Conservation (phyloP, 2,329 filamentous ascomycete species). For the Trichoderma atrobrunneum region DNA sequence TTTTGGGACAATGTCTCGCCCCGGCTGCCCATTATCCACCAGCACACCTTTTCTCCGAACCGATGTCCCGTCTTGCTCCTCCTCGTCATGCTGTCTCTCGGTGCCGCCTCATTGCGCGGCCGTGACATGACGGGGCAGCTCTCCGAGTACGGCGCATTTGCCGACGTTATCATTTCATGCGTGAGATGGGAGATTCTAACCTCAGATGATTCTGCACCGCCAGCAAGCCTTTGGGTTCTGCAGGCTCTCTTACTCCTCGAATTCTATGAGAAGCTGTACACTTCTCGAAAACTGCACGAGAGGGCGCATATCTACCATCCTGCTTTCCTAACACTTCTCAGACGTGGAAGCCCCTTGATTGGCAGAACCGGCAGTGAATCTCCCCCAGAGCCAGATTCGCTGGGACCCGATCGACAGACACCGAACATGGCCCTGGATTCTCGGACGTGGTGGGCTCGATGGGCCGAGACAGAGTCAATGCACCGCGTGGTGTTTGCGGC, state of each 20-base stretch:
- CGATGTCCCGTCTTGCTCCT: slow-evolving; percentile 75
- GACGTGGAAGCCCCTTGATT: slow-evolving; percentile 81
- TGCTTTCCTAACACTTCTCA: slow-evolving; percentile 79
- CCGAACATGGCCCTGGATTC: slow-evolving; percentile 37
- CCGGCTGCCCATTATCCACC: slow-evolving; percentile 83
- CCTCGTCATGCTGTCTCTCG: slow-evolving; percentile 79
- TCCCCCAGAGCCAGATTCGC: slow-evolving; percentile 54
- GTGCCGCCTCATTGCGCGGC: slow-evolving; percentile 74
- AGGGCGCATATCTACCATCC: slow-evolving; percentile 87
- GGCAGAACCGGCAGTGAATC: slow-evolving; percentile 76
- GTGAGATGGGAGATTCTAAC: slow-evolving; percentile 82
- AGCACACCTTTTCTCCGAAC: slow-evolving; percentile 79
- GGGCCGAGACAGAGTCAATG: slow-evolving; percentile 87
- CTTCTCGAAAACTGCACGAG: slow-evolving; percentile 77
- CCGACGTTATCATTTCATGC: slow-evolving; percentile 63
- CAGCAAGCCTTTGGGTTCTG: slow-evolving; percentile 84
- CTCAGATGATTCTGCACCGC: slow-evolving; percentile 75
- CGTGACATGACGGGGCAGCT: slow-evolving; percentile 53
- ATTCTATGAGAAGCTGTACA: slow-evolving; percentile 90
- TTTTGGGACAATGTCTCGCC: slow-evolving; percentile 87
- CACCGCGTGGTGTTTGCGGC: slow-evolving; percentile 82
- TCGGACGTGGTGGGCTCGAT: slow-evolving; percentile 71
- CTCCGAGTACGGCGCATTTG: slow-evolving; percentile 46
- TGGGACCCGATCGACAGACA: slow-evolving; percentile 38
- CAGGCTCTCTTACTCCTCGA: slow-evolving; percentile 81